Base-by-base conservation (phyloP, 495 filamentous ascomycete species). In the Aspergillus diversus region DNA sequence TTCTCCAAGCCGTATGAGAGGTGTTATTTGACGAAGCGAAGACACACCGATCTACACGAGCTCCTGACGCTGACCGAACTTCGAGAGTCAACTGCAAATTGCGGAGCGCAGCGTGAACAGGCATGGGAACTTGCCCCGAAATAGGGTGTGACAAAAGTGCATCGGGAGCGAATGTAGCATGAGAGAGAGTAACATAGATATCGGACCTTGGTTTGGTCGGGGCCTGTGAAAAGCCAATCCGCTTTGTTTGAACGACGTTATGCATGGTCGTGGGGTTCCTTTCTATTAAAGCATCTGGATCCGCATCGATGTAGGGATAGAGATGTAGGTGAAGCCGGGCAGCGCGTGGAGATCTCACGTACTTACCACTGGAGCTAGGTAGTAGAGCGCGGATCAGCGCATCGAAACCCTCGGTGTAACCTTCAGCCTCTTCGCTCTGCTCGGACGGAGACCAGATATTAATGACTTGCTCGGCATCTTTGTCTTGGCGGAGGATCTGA, bases 151-250 rank as follows among this genome's bases (percentile, higher is more conserved):
- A 89, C 5, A 99, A 79, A 11, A 94, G 76, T 4, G 91, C 91
- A 61, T 94, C 90, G 39, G 86, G 81, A 37, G 90, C 87, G 4
- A 99, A 75, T 13, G 84, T 81, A 0, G 92, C 88, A 65, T 92
- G 87, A 42, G 85, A 84, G 55, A 99, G 73, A 0, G 92, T 96
- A 27, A 99, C 72, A 71, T 98, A 99, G 52, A 99, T 97, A 70
- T 99, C 95, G 12, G 91, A 96, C 64, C 95, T 79, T 8, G 92
- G 83, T 67, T 90, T 91, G 0, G 90, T 91, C 1, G 95, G 95
- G 7, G 92, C 93, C 17, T 93, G 93, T 3, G 95, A 89, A 75
- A 99, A 99, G n/a, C 92, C 94, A 68, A 97, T 92, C 72, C 94
- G 92, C 64, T 83, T 85, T 6, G 93, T 94, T 66, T 88, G 88